phyloP scores from a whole-genome alignment of 306 rosid genomes.

The Lathyrus aphaca region DNA sequence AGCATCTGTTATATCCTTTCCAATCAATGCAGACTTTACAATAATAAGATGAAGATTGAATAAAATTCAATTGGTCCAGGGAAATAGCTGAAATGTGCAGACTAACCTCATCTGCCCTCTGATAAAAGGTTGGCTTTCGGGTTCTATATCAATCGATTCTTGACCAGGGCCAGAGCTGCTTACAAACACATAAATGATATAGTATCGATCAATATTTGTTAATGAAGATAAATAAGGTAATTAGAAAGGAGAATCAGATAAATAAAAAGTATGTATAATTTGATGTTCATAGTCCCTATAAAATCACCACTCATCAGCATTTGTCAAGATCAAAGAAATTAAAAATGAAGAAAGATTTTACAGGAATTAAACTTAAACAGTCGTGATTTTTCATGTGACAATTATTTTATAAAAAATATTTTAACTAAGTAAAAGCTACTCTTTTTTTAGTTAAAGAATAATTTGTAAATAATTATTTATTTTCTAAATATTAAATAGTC shows the following conservation, averaged over 20 bases:
- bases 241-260: not conserved
- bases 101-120: slow-evolving; percentile 62
- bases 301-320: not conserved
- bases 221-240: slow-evolving; percentile 1
- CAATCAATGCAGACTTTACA: no score
- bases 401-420: no score
- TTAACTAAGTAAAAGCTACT: no score
- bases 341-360: not conserved
- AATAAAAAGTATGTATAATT: not conserved
- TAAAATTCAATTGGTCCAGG: slow-evolving; percentile 7
- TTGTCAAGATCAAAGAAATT: not conserved
- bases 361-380: not conserved
- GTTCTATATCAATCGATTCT: slow-evolving; percentile 46
- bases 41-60: slow-evolving; percentile 5
- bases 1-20: no score
- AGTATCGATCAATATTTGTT: slow-evolving; percentile 14
- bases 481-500: no score
- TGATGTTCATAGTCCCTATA: not conserved
- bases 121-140: slow-evolving; percentile 62
- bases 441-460: no score
- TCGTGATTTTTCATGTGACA: not conserved
- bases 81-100: slow-evolving; percentile 20
- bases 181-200: slow-evolving; percentile 24
- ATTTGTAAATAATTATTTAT: no score
- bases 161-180: slow-evolving; percentile 59